Evolutionary conservation across 2,329 filamentous ascomycete genomes (phyloP), one percentile per base, ranked within the genome.

Genomic region (Microdochium paspali): DNA sequence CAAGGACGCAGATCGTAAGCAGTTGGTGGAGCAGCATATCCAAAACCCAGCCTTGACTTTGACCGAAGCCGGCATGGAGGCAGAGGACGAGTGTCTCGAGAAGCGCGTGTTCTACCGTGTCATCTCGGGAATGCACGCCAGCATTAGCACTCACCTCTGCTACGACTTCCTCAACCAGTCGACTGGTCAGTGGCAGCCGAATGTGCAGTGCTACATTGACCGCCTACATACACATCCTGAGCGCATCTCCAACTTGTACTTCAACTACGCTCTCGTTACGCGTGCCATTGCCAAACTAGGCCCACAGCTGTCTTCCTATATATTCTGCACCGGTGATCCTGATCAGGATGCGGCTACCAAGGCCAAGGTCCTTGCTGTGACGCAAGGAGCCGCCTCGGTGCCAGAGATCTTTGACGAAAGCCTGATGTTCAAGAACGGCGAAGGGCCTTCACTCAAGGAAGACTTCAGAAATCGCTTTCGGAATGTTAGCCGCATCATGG

Each of bases 21-120:
- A 81, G 46, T 71, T 77, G 51, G 74, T 86, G 40, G 75, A 81
- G 58, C 73, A 84, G 47, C 74, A 79, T 46, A 75, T 79, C 46
- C 70, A 65, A 46, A 63, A 71, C 35, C 74, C 77, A 24, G 74
- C 79, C 50, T 74, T 74, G 3, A 74, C 76, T 1, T 80, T 82
- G 44, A 74, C 81, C 45, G 77, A 78, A 57, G 80, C 79, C 7
- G 77, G 79, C 0, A 72, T 91, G 45, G 87, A 93, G 54, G 75
- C 83, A 44, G 90, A 95, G 55, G 90, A 96, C 56, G 87, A 95
- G 61, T 98, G 93, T 60, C 71, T 98, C 23, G 93, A 98, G 72
- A 97, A 98, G 76, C 85, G 93, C n/a, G 93, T 97, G 31, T 98
- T 98, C 65, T 93, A 97, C 68, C 80, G 90, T 6, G 82, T 98